These are phyloP conservation scores for Epichloe sibirici DNA, from an alignment of 2,329 filamentous ascomycete genomes.

Conservation along the genomic window DNA sequence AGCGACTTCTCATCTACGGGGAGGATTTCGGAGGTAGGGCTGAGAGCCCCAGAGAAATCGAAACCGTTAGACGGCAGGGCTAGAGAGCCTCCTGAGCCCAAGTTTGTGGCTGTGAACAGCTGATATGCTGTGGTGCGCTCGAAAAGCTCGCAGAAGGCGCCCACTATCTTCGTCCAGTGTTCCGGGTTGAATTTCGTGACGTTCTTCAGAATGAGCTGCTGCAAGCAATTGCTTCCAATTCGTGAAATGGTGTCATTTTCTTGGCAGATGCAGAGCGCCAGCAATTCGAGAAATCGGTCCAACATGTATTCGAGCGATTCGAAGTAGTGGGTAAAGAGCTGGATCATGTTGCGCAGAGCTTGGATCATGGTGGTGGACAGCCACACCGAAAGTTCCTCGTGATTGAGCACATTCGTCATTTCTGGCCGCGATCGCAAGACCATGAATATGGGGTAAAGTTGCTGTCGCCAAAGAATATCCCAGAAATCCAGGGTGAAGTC, in stretches of 20 bases:
- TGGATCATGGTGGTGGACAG: conserved; percentile 99
- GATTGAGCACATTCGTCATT: conserved; percentile 88
- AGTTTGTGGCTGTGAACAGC: conserved; percentile 72
- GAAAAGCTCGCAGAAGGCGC: conserved; percentile 91
- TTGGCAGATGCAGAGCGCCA: conserved; percentile 94
- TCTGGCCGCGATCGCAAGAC: conserved; percentile 92
- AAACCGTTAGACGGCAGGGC: conserved; percentile 40
- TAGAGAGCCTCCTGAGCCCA: conserved; percentile 39
- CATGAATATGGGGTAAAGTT: conserved; percentile 97
- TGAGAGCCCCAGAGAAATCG: conserved; percentile 35
- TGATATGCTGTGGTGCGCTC: conserved; percentile 89
- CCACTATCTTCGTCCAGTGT: conserved; percentile 92
- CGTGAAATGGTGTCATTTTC: conserved; percentile 97
- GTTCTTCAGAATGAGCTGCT: conserved; percentile 93
- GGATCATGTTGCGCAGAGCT: conserved; percentile 95
- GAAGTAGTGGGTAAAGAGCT: conserved; percentile 97
- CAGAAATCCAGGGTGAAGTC: conserved; percentile 92
- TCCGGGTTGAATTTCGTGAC: conserved; percentile 77
- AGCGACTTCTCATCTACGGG: conserved; percentile 42
- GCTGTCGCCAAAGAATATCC: conserved; percentile 95
- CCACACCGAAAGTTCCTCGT: conserved; percentile 97
- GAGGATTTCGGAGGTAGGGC: conserved; percentile 25
- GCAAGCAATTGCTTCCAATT: conserved; percentile 95
- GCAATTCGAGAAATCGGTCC: conserved; percentile 85
- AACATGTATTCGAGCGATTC: conserved; percentile 95